phyloP scores from a whole-genome alignment of 305 asterid species.

The Nicotiana rustica region DNA sequence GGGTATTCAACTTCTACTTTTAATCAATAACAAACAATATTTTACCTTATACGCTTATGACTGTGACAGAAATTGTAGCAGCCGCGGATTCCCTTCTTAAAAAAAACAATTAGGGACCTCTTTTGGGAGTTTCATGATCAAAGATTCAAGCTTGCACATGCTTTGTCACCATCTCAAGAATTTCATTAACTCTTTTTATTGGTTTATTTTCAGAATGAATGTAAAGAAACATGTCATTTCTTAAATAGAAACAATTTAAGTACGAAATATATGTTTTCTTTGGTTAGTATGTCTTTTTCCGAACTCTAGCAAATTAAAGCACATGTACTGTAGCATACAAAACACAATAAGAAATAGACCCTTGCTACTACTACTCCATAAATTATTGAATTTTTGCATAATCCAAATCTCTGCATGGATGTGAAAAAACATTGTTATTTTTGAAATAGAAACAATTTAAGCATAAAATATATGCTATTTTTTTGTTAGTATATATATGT shows the following conservation, averaged over 20 bases:
- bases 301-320: not conserved
- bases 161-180: not conserved
- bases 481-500: not conserved
- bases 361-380: not conserved
- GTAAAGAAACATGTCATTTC: not conserved
- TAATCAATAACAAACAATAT: too few relatives aligned
- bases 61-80: too few relatives aligned
- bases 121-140: not conserved
- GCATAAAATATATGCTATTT: not conserved
- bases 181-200: not conserved
- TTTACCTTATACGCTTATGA: too few relatives aligned
- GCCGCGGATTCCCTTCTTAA: too few relatives aligned
- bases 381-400: not conserved
- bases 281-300: not conserved
- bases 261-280: not conserved
- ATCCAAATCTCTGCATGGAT: not conserved
- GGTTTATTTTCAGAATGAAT: conserved; percentile 11
- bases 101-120: too few relatives aligned
- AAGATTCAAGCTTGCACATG: conserved; percentile 12
- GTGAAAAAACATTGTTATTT: not conserved
- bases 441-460: not conserved
- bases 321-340: not conserved
- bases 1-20: too few relatives aligned
- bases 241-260: not conserved
- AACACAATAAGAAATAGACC: not conserved